A percentile compares a stretch with the other conserved stretches of the same genome.
phyloP scores from a whole-genome alignment of 345 rosid genomes.

The Hibiscus tridactylites region DNA sequence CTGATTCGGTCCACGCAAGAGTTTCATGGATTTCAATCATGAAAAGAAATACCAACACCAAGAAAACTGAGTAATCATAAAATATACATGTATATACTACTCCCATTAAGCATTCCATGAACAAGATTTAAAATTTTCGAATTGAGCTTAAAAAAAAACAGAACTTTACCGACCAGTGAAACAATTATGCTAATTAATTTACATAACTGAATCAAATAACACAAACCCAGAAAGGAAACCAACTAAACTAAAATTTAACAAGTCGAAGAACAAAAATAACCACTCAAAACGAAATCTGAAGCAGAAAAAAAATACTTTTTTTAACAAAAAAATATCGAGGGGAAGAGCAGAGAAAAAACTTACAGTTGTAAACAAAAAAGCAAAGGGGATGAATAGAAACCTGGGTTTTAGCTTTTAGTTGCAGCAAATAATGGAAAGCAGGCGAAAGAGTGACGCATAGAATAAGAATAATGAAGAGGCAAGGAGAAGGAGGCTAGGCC shows the following conservation, averaged over 20 bases:
- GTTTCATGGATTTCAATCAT: background rate
- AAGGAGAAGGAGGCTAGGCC: conserved; percentile 6
- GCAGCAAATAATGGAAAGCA: background rate
- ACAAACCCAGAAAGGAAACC: background rate
- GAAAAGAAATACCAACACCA: background rate
- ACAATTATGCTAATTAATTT: background rate
- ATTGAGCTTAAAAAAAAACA: background rate
- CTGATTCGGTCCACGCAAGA: background rate
- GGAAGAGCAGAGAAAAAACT: background rate
- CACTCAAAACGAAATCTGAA: conserved; percentile 14
- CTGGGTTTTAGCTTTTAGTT: background rate
- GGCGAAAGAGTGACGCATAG: background rate
- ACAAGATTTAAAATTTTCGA: background rate
- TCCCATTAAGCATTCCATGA: background rate
- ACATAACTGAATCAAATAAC: background rate
- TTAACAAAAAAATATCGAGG: background rate
- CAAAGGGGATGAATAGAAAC: conserved; percentile 1
- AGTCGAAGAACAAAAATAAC: background rate
- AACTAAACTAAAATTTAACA: background rate
- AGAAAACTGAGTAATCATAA: background rate
- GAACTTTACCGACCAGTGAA: background rate
- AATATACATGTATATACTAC: background rate
- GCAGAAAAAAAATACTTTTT: background rate
- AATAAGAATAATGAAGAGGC: background rate
- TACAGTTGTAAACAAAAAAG: background rate